These are phyloP conservation scores for Xylaria hypoxylon DNA, from an alignment of 2,329 filamentous ascomycete genomes.

Conservation along the genomic window DNA sequence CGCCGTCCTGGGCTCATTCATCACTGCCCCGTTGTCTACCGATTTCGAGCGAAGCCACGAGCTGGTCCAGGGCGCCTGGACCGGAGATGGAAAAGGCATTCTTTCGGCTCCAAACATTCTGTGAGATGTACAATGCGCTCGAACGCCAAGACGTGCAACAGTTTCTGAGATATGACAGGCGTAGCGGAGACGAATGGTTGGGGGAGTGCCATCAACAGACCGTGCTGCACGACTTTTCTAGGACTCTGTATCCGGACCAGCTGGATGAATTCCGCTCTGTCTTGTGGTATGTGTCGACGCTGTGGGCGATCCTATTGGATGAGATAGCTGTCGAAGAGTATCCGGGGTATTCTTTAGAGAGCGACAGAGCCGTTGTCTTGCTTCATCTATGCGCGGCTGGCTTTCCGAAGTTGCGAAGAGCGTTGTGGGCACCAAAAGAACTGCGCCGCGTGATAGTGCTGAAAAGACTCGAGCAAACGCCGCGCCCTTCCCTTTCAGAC, in stretches of 20 bases:
- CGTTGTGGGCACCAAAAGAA: background rate
- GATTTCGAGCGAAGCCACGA: background rate
- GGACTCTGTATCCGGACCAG: background rate
- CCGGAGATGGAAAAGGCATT: background rate
- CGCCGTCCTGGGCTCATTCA: background rate
- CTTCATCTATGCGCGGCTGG: background rate
- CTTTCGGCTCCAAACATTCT: background rate
- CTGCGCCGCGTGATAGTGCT: background rate
- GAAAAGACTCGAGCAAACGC: background rate
- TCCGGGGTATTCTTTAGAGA: background rate
- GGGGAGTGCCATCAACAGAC: background rate
- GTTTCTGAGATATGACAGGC: too few relatives aligned
- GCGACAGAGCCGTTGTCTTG: background rate
- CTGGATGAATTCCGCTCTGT: background rate
- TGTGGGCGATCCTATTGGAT: background rate
- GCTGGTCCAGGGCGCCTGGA: background rate
- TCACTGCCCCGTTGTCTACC: background rate
- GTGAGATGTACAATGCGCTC: background rate
- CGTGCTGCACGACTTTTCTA: background rate
- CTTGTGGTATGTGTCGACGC: background rate
- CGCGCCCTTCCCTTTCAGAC: too few relatives aligned
- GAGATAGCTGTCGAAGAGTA: background rate
- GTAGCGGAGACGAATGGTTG: too few relatives aligned
- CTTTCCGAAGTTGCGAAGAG: background rate
- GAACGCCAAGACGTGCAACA: background rate